Evolutionary conservation across 192 early-diverging fungal species (phyloP).

Genomic region (Podila verticillata): DNA sequence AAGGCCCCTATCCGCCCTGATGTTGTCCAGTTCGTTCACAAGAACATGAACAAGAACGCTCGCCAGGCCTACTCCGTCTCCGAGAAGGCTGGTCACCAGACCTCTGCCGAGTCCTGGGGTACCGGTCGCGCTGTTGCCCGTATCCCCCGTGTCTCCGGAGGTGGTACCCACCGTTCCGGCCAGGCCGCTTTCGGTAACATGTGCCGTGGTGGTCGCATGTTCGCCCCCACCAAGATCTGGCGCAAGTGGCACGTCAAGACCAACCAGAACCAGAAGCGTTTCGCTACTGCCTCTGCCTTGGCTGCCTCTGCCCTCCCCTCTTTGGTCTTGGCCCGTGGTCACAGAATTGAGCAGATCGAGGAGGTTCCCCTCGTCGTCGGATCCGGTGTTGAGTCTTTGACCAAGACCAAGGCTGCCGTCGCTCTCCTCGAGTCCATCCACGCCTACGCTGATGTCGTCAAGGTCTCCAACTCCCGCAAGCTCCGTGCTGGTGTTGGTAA

Average conservation of each 20-base stretch:
- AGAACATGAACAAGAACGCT: constrained; percentile 98
- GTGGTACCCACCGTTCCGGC: constrained; percentile 96
- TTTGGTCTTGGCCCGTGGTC: constrained; percentile 96
- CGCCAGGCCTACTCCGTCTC: constrained; percentile 96
- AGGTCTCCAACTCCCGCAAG: constrained; percentile 95
- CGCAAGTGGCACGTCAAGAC: constrained; percentile 99
- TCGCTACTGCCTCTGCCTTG: constrained; percentile 95
- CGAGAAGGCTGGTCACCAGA: constrained; percentile 98
- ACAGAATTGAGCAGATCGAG: constrained; percentile 90
- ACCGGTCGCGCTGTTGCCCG: constrained; percentile 98
- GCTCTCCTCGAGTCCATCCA: constrained; percentile 89
- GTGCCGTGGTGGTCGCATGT: constrained; percentile 99
- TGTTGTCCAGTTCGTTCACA: constrained; percentile 95
- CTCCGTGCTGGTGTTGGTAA: constrained; percentile 97
- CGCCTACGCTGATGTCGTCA: constrained; percentile 94
- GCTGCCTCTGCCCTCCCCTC: constrained; percentile 92
- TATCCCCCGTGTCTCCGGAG: constrained; percentile 97
- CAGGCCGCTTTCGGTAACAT: constrained; percentile 99
- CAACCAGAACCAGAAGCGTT: constrained; percentile 98
- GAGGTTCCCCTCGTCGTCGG: constrained; percentile 95
- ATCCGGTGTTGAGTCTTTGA: constrained; percentile 81
- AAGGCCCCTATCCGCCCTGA: constrained; percentile 97
- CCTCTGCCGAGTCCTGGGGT: constrained; percentile 98
- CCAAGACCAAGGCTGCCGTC: constrained; percentile 95
- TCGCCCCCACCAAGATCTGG: constrained; percentile 99